Conservation (phyloP, 169 alveolate genomes). For the Cryptosporidium andersoni region DNA sequence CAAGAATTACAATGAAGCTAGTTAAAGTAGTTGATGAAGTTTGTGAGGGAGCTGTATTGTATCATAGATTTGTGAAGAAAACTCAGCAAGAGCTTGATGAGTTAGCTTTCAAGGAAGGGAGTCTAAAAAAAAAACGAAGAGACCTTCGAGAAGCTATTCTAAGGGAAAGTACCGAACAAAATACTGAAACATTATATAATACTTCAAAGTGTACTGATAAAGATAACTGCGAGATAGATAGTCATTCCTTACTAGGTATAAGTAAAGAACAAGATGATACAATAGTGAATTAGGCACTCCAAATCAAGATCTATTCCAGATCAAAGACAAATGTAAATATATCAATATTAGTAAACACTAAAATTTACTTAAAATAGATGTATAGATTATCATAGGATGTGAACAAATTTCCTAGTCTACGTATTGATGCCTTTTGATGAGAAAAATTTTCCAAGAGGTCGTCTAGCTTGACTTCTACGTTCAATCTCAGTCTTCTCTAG, state of each 20-base stretch:
- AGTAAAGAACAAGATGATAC: not conserved
- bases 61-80: conserved; percentile 76
- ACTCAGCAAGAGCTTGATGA: conserved; percentile 72
- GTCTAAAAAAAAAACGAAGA: conserved; percentile 72
- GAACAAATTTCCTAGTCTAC: too few relatives aligned
- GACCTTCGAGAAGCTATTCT: not conserved
- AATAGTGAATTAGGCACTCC: not conserved
- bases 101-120: conserved; percentile 70
- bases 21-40: conserved; percentile 77
- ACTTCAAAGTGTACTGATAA: too few relatives aligned
- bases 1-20: conserved; percentile 72
- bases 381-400: not conserved
- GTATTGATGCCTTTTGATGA: not conserved
- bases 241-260: not conserved
- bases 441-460: conserved; percentile 43
- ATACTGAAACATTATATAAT: too few relatives aligned
- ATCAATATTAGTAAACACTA: not conserved
- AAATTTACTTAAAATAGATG: not conserved
- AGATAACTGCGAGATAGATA: too few relatives aligned
- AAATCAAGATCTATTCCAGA: too few relatives aligned
- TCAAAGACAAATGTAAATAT: not conserved
- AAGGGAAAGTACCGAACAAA: too few relatives aligned
- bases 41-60: conserved; percentile 78
- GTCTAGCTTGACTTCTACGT: conserved; percentile 9
- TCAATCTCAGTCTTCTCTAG: conserved; percentile 55